Evolutionary conservation across 257 asterid species (phyloP), one percentile per base, ranked within the genome.

Genomic region (Ehretia macrophylla): DNA sequence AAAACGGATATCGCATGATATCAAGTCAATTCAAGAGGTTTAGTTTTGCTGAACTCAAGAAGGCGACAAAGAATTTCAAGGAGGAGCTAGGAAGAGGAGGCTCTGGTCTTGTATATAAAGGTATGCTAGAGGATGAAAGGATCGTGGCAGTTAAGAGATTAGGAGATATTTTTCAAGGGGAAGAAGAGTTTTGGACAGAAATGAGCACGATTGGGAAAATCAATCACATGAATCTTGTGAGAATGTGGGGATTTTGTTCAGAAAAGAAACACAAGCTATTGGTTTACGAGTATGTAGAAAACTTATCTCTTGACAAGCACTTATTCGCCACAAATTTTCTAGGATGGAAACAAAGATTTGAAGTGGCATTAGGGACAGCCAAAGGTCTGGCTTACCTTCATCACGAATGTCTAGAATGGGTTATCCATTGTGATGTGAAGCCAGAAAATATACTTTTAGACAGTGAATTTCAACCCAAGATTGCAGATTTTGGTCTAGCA

Each of bases 351-450:
- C 66, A 73, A 20, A 63, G 83, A 61, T 73, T 59, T 19, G 60
- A 35, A 4, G 79, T 73, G 62, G 82, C 79, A 35, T 10, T 74
- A 37, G 79, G 79, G 54, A 69, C 66, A 8, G 76, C 73, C 0
- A 74, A 69, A 65, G 79, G 79, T 23, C 48, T 77, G 9, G 83
- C 79, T 56, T 73, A 77, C 40, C 75, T 77, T 8, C 83, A 77
- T 60, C 67, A 73, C n/a, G 83, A 77, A 47, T 77, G 79, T 17
- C 69, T 77, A 11, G 83, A 77, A 73, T 77, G 83, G 83, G 68
- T 77, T 6, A 73, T 77, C 55, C 83, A 77, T 55, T 77, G 83
- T 42, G 79, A 77, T 27, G 78, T 77, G n/a, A 77, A 77, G 69
- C 79, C 77, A 1, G 79, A 65, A 59, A 74, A 74, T 38, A 69